phyloP scores from a whole-genome alignment of 2,329 filamentous ascomycete genomes.

The Fusarium devonianum region DNA sequence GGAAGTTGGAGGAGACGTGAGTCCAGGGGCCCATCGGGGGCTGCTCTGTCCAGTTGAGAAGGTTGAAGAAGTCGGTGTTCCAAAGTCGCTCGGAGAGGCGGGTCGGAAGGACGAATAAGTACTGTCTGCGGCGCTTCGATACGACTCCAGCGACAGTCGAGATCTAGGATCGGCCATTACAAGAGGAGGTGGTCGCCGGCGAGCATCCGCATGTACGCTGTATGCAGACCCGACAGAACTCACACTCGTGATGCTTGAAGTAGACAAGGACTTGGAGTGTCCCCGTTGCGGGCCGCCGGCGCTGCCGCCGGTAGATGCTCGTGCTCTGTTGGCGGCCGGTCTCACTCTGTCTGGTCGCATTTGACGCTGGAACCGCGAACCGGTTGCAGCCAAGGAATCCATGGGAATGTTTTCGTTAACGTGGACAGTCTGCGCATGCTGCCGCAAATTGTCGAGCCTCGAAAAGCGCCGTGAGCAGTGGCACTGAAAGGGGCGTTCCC shows the following conservation, averaged over 20 bases:
- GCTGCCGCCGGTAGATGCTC: slow-evolving; percentile 80
- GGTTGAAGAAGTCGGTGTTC: slow-evolving; percentile 83
- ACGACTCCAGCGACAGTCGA: slow-evolving; percentile 72
- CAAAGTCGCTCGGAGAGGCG: slow-evolving; percentile 75
- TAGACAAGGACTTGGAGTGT: slow-evolving; percentile 84
- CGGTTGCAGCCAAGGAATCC: slow-evolving; percentile 90
- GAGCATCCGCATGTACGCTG: slow-evolving; percentile 68
- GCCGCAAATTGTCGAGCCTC: slow-evolving; percentile 89
- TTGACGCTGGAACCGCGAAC: slow-evolving; percentile 90
- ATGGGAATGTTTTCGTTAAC: slow-evolving; percentile 96
- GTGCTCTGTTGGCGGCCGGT: slow-evolving; percentile 73
- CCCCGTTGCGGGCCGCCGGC: slow-evolving; percentile 74
- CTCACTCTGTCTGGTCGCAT: slow-evolving; percentile 86
- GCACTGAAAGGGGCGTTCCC: slow-evolving; percentile 94
- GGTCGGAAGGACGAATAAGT: slow-evolving; percentile 67
- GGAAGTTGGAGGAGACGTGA: slow-evolving; percentile 76
- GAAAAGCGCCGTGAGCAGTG: slow-evolving; percentile 95
- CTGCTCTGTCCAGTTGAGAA: slow-evolving; percentile 81
- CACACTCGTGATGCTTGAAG: slow-evolving; percentile 84
- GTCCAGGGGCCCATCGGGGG: slow-evolving; percentile 72
- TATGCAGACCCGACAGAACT: slow-evolving; percentile 72
- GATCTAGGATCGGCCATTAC: slow-evolving; percentile 81
- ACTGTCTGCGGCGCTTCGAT: slow-evolving; percentile 68
- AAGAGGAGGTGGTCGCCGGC: slow-evolving; percentile 79
- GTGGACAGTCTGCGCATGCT: slow-evolving; percentile 97